Percentiles rank a stretch among this genome's conserved stretches.
Evolutionary conservation across 345 rosid species (phyloP).

Genomic region (Cardamine chenopodiifolia): DNA sequence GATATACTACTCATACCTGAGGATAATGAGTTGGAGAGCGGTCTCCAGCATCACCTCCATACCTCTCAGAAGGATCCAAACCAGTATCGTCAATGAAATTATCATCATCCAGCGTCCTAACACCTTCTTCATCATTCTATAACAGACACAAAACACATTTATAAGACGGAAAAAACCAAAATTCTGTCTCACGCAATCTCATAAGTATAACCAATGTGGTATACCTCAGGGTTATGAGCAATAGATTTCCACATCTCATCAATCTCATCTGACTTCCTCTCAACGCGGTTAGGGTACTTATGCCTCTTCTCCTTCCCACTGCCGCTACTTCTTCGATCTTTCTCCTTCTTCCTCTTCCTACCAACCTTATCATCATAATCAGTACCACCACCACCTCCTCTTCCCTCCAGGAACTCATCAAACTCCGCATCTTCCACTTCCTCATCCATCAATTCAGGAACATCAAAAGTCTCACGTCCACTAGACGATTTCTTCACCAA

Average conservation of each 20-base stretch:
- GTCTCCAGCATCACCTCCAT: slow-evolving; percentile 65
- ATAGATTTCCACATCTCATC: slow-evolving; percentile 97
- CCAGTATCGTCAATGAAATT: slow-evolving; percentile 93
- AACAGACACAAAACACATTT: slow-evolving; percentile 8
- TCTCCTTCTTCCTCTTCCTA: slow-evolving; percentile 62
- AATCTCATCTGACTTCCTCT: slow-evolving; percentile 59
- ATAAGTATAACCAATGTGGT: neutral
- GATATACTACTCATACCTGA: slow-evolving; percentile 25
- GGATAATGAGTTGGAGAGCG: slow-evolving; percentile 73
- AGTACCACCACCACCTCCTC: slow-evolving; percentile 36
- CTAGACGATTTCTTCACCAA: slow-evolving; percentile 71
- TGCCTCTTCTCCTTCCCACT: slow-evolving; percentile 62
- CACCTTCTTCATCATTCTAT: slow-evolving; percentile 91
- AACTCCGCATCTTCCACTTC: slow-evolving; percentile 53
- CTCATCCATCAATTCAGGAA: slow-evolving; percentile 62
- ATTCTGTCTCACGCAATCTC: slow-evolving; percentile 18
- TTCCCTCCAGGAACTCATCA: slow-evolving; percentile 47
- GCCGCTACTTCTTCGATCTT: slow-evolving; percentile 44
- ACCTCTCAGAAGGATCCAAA: slow-evolving; percentile 77
- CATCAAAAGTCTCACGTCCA: slow-evolving; percentile 39
- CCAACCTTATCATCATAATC: slow-evolving; percentile 50
- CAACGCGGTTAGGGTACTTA: slow-evolving; percentile 45
- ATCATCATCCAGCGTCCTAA: slow-evolving; percentile 85
- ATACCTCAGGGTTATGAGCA: slow-evolving; percentile 88
- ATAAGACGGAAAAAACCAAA: neutral